Conservation (phyloP, 352 stramenopile species). For the Phytophthora hybrid region DNA sequence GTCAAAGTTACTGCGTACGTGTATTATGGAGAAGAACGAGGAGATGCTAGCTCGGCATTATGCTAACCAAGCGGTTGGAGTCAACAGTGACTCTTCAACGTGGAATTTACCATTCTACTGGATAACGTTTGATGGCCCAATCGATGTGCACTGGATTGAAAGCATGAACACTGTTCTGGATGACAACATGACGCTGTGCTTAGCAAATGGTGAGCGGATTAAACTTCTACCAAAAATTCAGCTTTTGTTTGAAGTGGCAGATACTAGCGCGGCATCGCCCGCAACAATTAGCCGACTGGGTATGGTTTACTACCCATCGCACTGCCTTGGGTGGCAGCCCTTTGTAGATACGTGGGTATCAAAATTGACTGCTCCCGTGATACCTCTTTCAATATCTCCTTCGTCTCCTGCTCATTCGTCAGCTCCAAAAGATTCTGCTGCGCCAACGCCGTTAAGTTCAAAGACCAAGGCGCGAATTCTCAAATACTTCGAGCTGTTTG, state of each 20-base stretch:
- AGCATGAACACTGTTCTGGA: conserved; percentile 92
- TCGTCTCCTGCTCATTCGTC: not conserved
- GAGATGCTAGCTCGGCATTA: conserved; percentile 43
- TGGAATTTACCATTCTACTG: conserved; percentile 68
- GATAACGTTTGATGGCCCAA: conserved; percentile 87
- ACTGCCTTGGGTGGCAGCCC: conserved; percentile 70
- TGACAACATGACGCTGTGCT: conserved; percentile 92
- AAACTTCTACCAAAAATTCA: conserved; percentile 89
- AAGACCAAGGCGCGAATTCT: conserved; percentile 53
- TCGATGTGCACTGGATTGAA: conserved; percentile 88
- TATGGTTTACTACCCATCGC: conserved; percentile 90
- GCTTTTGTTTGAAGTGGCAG: conserved; percentile 93
- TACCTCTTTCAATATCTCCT: not conserved
- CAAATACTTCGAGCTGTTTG: conserved; percentile 72
- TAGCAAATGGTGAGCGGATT: conserved; percentile 91
- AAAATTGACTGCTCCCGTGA: conserved; percentile 39
- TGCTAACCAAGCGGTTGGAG: conserved; percentile 26
- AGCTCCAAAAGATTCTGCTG: conserved; percentile 1
- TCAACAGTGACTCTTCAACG: conserved; percentile 27
- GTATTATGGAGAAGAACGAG: conserved; percentile 78
- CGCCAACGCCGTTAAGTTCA: conserved; percentile 33
- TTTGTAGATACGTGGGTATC: conserved; percentile 73
- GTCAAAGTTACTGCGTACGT: conserved; percentile 74
- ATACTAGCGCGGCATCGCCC: conserved; percentile 91
- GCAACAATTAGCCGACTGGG: conserved; percentile 93